phyloP scores from a whole-genome alignment of 257 asterid species.

The Gentiana macrophylla region DNA sequence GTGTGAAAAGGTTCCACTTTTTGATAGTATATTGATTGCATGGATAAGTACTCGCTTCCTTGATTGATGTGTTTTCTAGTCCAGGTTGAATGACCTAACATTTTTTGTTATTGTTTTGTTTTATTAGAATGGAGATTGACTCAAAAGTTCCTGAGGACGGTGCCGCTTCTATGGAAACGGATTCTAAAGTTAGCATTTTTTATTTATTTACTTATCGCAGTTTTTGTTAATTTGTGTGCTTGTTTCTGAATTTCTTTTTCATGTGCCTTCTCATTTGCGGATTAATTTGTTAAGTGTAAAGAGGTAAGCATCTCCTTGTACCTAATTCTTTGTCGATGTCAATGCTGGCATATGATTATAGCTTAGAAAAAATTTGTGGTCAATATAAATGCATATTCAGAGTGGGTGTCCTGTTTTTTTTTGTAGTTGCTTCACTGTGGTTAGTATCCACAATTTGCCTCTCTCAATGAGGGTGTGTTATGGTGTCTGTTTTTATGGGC shows the following conservation, averaged over 20 bases:
- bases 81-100: not conserved
- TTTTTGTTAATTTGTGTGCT: not conserved
- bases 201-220: not conserved
- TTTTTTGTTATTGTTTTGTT: not conserved
- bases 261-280: not conserved
- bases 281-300: not conserved
- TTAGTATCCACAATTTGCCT: not conserved
- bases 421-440: too few species aligned
- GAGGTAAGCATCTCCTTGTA: too few species aligned
- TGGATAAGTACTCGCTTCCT: too few species aligned
- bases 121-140: constrained; percentile 31
- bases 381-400: too few species aligned
- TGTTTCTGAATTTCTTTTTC: too few species aligned
- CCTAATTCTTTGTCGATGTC: not conserved
- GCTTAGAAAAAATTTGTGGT: too few species aligned
- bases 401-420: too few species aligned
- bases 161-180: constrained; percentile 17
- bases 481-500: not conserved
- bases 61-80: too few species aligned
- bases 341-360: too few species aligned
- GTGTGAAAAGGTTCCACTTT: too few species aligned
- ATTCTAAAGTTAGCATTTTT: constrained; percentile 26
- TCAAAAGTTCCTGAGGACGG: constrained; percentile 24
- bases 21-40: too few species aligned
- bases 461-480: not conserved